A percentile compares a stretch with the other conserved stretches of the same genome.
These are phyloP conservation scores for Isoetes taiwanensis DNA, from an alignment of 75 land plant genomes.

Conservation along the genomic window DNA sequence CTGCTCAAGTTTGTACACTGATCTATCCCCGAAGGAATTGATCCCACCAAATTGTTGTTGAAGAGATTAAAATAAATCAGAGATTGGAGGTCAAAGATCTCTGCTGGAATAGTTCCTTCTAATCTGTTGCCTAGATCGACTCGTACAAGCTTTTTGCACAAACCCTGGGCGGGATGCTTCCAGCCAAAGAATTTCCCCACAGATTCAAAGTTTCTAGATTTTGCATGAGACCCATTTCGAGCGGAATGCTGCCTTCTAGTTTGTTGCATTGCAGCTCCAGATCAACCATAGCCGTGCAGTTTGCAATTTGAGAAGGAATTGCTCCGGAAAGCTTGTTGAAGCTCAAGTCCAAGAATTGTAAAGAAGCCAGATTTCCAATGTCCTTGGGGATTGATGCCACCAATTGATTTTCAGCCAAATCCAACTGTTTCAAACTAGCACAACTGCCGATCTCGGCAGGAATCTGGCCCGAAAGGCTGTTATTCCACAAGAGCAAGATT, in stretches of 20 bases:
- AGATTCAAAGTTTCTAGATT: background rate
- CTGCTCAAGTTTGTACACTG: too few species aligned
- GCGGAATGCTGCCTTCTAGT: background rate
- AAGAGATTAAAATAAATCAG: background rate
- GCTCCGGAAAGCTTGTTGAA: background rate
- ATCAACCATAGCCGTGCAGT: background rate
- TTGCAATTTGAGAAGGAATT: background rate
- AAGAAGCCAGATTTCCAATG: background rate
- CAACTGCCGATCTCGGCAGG: too few species aligned
- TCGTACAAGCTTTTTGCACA: background rate
- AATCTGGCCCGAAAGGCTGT: too few species aligned
- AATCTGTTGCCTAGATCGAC: background rate
- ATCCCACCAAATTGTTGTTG: background rate
- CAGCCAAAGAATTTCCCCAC: background rate
- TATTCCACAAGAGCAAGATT: too few species aligned
- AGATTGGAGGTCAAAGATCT: background rate
- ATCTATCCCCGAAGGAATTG: background rate
- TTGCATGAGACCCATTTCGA: background rate
- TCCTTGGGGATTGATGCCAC: background rate
- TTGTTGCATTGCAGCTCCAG: background rate
- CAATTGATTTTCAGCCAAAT: background rate
- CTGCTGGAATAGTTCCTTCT: background rate
- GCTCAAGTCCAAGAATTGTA: conserved; percentile 4
- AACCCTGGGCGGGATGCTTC: background rate
- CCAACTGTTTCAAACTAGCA: too few species aligned